These are phyloP conservation scores for Daldinia childiae DNA, from an alignment of 495 filamentous ascomycete genomes.

Conservation along the genomic window DNA sequence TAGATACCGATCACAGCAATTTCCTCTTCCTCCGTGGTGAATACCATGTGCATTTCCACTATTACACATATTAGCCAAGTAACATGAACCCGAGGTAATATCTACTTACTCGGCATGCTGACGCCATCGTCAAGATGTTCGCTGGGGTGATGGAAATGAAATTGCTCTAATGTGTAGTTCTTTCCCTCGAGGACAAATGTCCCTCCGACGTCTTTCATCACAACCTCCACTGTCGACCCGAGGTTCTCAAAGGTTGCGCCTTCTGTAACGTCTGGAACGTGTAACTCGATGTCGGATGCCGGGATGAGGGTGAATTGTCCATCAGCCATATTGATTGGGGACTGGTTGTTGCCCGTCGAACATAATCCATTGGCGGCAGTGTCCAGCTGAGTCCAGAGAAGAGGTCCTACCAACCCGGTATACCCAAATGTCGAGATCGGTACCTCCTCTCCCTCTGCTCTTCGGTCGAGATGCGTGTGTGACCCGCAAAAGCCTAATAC, in stretches of 20 bases:
- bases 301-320: constrained; percentile 56
- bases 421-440: constrained; percentile 59
- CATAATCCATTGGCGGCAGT: constrained; percentile 57
- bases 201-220: constrained; percentile 51
- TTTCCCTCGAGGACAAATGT: constrained; percentile 55
- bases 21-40: constrained; percentile 53
- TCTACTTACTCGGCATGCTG: constrained; percentile 52
- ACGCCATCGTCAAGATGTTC: constrained; percentile 67
- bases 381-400: constrained; percentile 67
- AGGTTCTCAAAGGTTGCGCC: constrained; percentile 67
- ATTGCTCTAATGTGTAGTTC: constrained; percentile 66
- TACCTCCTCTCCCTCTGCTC: constrained; percentile 48
- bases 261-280: constrained; percentile 47
- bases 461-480: constrained; percentile 48
- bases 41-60: constrained; percentile 76
- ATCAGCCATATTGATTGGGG: constrained; percentile 66
- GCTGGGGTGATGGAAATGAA: constrained; percentile 76
- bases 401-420: constrained; percentile 60
- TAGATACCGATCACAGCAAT: constrained; percentile 69
- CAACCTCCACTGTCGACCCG: constrained; percentile 67
- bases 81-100: background rate
- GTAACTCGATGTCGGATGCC: constrained; percentile 47
- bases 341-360: constrained; percentile 65
- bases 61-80: constrained; percentile 38
- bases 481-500: constrained; percentile 42